Conservation (phyloP, 306 rosid species). For the Mucuna pruriens region DNA sequence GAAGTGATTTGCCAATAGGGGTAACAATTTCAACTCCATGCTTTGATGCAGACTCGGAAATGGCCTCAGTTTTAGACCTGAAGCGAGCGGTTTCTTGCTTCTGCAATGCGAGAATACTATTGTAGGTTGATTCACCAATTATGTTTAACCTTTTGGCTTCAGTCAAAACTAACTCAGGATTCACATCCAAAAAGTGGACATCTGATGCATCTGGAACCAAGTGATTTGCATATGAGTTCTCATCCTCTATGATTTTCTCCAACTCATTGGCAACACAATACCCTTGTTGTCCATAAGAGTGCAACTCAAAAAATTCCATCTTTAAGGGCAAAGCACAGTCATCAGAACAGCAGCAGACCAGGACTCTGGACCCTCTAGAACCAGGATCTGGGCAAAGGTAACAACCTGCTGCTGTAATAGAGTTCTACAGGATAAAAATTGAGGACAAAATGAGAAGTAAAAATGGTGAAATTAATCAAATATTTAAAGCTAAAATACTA, state of each 20-base stretch:
- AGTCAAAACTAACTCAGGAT: conserved; percentile 59
- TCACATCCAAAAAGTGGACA: conserved; percentile 70
- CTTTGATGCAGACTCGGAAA: conserved; percentile 44
- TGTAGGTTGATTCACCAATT: conserved; percentile 66
- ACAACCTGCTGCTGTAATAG: conserved; percentile 89
- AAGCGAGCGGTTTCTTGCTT: conserved; percentile 71
- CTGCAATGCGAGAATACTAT: conserved; percentile 58
- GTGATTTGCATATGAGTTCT: conserved; percentile 52
- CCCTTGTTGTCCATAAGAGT: conserved; percentile 40
- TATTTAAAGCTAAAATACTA: conserved; percentile 19
- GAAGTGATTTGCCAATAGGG: conserved; percentile 51
- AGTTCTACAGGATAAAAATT: conserved; percentile 62
- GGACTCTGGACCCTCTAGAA: conserved; percentile 70
- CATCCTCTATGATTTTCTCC: conserved; percentile 55
- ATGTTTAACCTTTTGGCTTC: conserved; percentile 73
- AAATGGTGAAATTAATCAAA: conserved; percentile 20
- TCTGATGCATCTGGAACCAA: conserved; percentile 59
- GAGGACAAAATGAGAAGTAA: conserved; percentile 2
- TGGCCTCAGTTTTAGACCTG: conserved; percentile 54
- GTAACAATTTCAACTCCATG: conserved; percentile 44
- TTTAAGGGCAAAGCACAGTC: conserved; percentile 65
- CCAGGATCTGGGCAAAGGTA: conserved; percentile 95
- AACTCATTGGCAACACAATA: conserved; percentile 45
- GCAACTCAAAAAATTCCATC: conserved; percentile 46
- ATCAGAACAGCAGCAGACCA: conserved; percentile 79